These are phyloP conservation scores for Sporisorium exsertum DNA, from an alignment of 1,284 basidiomycete species.

Conservation along the genomic window DNA sequence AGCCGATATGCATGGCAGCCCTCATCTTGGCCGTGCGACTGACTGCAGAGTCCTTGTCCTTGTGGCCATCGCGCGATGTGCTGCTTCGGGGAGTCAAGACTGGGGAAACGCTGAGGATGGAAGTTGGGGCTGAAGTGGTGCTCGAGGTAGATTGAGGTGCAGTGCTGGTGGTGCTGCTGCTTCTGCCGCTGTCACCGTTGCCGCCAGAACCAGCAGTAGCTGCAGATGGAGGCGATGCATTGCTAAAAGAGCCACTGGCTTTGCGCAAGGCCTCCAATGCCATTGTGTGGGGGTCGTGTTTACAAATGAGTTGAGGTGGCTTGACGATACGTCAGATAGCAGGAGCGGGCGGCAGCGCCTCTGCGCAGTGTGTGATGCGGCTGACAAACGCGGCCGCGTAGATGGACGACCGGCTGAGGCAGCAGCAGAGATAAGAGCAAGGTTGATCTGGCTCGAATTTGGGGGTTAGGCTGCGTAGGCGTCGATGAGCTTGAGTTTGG, in stretches of 20 bases:
- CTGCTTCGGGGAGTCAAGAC: slow-evolving; percentile 24
- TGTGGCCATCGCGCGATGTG: slow-evolving; percentile 24
- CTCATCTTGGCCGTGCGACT: slow-evolving; percentile 43
- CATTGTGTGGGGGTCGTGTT: not conserved
- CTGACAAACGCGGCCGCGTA: not conserved
- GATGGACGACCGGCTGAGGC: not conserved
- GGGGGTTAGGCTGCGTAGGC: not conserved
- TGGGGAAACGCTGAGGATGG: slow-evolving; percentile 24
- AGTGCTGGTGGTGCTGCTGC: slow-evolving; percentile 14
- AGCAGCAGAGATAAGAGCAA: slow-evolving; percentile 1
- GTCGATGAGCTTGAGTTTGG: slow-evolving; percentile 5
- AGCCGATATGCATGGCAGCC: slow-evolving; percentile 74
- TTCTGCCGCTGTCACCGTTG: not conserved
- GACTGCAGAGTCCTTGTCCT: slow-evolving; percentile 30
- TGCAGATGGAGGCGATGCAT: slow-evolving; percentile 10
- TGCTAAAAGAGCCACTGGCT: slow-evolving; percentile 21
- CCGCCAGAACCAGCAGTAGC: not conserved
- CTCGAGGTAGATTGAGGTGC: slow-evolving; percentile 12
- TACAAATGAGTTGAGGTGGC: not conserved
- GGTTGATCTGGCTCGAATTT: not conserved
- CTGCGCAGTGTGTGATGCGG: not conserved
- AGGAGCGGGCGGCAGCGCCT: not conserved
- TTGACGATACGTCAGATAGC: not conserved
- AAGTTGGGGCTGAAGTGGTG: slow-evolving; percentile 31
- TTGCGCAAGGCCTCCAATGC: slow-evolving; percentile 34